Conservation (phyloP, 2,329 filamentous ascomycete genomes). For the Colletotrichum costaricense region DNA sequence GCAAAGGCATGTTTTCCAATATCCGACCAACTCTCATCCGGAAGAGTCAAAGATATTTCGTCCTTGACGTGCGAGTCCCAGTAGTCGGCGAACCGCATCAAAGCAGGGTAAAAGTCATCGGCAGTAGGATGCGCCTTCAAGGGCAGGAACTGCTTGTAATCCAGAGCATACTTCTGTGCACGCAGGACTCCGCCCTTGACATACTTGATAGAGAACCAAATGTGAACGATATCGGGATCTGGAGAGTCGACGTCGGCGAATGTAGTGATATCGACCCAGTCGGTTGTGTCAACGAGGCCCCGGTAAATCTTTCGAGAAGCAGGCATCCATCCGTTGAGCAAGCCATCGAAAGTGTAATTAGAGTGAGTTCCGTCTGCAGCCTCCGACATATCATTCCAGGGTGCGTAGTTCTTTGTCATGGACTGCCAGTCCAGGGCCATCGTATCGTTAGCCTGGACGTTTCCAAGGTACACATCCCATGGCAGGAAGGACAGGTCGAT, state of each 20-base stretch:
- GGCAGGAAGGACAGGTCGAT: background rate
- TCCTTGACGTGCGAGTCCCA: slow-evolving; percentile 2
- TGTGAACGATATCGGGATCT: slow-evolving; percentile 6
- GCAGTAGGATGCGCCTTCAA: slow-evolving; percentile 9
- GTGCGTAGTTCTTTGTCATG: slow-evolving; percentile 6
- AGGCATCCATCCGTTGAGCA: slow-evolving; percentile 10
- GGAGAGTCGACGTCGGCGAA: slow-evolving; percentile 20
- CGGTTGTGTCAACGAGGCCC: background rate
- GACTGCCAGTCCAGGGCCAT: slow-evolving; percentile 6
- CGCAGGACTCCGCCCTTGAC: slow-evolving; percentile 12
- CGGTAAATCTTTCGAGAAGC: slow-evolving; percentile 15
- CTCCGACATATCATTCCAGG: background rate
- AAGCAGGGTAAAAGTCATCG: slow-evolving; percentile 13
- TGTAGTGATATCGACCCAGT: slow-evolving; percentile 10
- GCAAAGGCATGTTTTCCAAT: slow-evolving; percentile 19
- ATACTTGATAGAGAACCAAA: slow-evolving; percentile 4
- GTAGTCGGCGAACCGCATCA: slow-evolving; percentile 16
- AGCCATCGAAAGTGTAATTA: background rate
- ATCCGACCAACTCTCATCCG: background rate
- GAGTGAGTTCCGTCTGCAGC: background rate
- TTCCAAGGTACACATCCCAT: slow-evolving; percentile 12
- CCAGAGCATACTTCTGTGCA: background rate
- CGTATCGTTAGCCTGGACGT: slow-evolving; percentile 10
- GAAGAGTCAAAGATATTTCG: background rate
- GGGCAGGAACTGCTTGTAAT: slow-evolving; percentile 14